Evolutionary conservation across 2,329 filamentous ascomycete genomes (phyloP), one percentile per base, ranked within the genome.

Genomic region (Fusarium sp.): DNA sequence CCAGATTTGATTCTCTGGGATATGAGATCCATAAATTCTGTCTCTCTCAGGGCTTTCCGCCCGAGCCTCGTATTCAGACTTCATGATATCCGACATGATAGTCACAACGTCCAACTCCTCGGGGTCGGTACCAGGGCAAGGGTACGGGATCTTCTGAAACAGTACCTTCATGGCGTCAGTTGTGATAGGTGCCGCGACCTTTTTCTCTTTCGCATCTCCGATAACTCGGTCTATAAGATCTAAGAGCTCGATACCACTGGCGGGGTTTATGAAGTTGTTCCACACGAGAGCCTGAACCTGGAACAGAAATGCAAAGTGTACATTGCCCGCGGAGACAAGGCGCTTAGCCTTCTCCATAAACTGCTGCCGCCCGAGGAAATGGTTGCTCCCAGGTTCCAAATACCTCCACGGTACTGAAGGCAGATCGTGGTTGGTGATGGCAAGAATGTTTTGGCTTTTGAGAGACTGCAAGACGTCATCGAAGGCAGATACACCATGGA

Each of bases 281-380:
- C 84, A 82, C 1, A 89, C 87, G 7, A 94, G 77, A 17, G 83
- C 84, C 50, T 90, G 84, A 7, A 92, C 78, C 68, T 92, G 89
- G 70, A 88, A 91, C 7, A 87, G 80, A 1, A 89, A 72, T 0
- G 78, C 74, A 65, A 89, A 92, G 2, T 7, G 86, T 78, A 57
- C 35, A 20, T 11, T 58, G 6, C 52, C 51, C 0, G 51, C 28
- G 3, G 33, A 19, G 3, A 87, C 69, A 3, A 65, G 52, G 4
- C 32, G 51, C 45, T 68, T 58, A 26, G 61, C 35, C 44, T 24
- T 75, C 55, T 45, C 64, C 2, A 56, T 37, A 8, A 75, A 75
- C 2, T 69, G 50, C 17, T 77, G 67, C 9, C 74, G 48, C 14
- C 67, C 67, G 3, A 54, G 24, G 8, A 40, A 28, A 11, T 62